These are phyloP conservation scores for Colletotrichum lindemuthianum DNA, from an alignment of 2,329 filamentous ascomycete genomes.

Conservation along the genomic window DNA sequence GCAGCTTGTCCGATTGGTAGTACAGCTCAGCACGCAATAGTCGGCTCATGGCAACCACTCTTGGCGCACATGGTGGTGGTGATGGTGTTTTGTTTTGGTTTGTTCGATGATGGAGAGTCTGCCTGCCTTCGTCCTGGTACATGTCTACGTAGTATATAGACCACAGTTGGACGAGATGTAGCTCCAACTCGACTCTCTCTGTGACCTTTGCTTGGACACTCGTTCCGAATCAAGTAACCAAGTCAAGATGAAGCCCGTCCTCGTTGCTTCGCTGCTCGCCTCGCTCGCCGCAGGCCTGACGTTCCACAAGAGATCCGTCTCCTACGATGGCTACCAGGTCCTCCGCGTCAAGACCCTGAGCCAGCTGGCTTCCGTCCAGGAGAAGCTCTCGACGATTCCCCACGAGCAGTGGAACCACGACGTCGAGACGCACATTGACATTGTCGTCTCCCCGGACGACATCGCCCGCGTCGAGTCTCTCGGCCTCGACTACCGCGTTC, in stretches of 20 bases:
- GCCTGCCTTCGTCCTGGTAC: not conserved
- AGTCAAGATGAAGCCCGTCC: constrained; percentile 13
- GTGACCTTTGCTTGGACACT: not conserved
- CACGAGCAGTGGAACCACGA: constrained; percentile 42
- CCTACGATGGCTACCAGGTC: constrained; percentile 58
- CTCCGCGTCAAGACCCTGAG: constrained; percentile 44
- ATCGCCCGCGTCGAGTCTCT: constrained; percentile 39
- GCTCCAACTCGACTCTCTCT: not conserved
- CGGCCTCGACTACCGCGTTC: constrained; percentile 38
- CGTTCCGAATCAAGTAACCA: not conserved
- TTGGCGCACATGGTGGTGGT: constrained; percentile 8
- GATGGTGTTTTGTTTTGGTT: not conserved
- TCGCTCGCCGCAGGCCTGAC: constrained; percentile 19
- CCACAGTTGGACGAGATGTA: too few relatives aligned
- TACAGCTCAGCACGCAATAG: constrained; percentile 16
- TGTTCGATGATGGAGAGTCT: not conserved
- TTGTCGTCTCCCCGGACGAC: constrained; percentile 41
- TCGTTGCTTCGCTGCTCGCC: constrained; percentile 7
- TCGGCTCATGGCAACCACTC: not conserved
- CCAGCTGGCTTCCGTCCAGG: constrained; percentile 34
- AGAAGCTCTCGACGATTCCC: constrained; percentile 37
- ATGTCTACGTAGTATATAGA: not conserved
- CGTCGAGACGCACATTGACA: constrained; percentile 38
- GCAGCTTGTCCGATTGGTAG: not conserved
- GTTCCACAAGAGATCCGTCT: constrained; percentile 38